A percentile compares a stretch with the other conserved stretches of the same genome.
phyloP scores from a whole-genome alignment of 768 basidiomycete genomes.

The Mycena alexandri region DNA sequence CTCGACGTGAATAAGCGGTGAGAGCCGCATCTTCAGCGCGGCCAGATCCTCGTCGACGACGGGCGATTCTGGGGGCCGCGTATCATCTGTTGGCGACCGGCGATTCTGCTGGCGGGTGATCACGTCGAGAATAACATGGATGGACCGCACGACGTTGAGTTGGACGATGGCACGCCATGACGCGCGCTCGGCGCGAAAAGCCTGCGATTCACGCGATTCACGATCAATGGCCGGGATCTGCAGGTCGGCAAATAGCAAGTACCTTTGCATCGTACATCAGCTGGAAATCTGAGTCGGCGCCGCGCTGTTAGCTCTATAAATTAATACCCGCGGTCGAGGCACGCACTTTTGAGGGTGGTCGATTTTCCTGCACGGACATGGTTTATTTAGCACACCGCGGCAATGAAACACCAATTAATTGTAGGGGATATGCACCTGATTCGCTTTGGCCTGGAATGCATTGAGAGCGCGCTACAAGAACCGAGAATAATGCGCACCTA shows the following conservation, averaged over 20 bases:
- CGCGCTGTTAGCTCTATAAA: constrained; percentile 12
- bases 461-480: neutral
- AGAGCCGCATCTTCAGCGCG: constrained; percentile 69
- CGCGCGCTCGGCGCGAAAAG: constrained; percentile 69
- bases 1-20: constrained; percentile 74
- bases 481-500: constrained; percentile 58
- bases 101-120: constrained; percentile 52
- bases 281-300: constrained; percentile 68
- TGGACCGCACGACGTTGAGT: constrained; percentile 77
- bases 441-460: constrained; percentile 76
- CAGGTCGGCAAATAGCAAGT: constrained; percentile 1
- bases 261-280: constrained; percentile 74
- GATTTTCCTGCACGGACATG: constrained; percentile 70
- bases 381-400: constrained; percentile 10
- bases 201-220: constrained; percentile 45
- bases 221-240: constrained; percentile 1
- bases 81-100: constrained; percentile 28
- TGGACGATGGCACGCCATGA: constrained; percentile 79
- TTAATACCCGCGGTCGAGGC: neutral
- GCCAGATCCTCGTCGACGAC: constrained; percentile 49
- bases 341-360: constrained; percentile 83
- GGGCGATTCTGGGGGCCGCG: constrained; percentile 35
- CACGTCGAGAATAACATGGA: constrained; percentile 72
- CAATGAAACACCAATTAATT: constrained; percentile 14
- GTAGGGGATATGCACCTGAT: constrained; percentile 70